Percentiles rank a stretch among this genome's conserved stretches.
Evolutionary conservation across 179 eudicot species (phyloP).

Genomic region (Heliamphora pulchella): DNA sequence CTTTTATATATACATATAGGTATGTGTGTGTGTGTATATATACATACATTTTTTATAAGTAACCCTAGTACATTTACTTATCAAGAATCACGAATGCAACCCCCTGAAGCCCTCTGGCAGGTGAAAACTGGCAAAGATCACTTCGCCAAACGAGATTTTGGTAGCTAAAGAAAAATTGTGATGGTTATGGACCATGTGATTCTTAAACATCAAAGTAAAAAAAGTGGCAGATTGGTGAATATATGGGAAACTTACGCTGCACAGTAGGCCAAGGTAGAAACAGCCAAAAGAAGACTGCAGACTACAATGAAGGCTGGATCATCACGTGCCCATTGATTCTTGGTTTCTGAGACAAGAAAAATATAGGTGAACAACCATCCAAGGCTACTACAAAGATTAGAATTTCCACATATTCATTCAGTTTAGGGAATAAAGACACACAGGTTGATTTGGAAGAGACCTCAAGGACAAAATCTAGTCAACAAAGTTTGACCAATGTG

Average conservation of each 20-base stretch:
- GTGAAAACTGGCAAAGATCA: background rate
- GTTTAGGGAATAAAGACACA: background rate
- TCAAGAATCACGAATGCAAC: background rate
- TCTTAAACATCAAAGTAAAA: background rate
- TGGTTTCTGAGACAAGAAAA: constrained; percentile 64
- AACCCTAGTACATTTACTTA: background rate
- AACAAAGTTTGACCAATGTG: background rate
- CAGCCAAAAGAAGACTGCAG: constrained; percentile 75
- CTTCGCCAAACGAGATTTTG: background rate
- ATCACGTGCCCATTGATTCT: constrained; percentile 99
- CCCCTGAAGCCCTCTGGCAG: no score
- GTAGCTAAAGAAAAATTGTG: background rate
- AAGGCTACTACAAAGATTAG: background rate
- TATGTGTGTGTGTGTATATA: no score
- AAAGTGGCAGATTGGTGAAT: background rate
- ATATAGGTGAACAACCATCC: background rate
- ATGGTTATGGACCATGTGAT: background rate
- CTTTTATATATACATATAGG: no score
- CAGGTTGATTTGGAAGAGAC: background rate
- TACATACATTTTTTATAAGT: background rate
- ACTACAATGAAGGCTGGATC: constrained; percentile 98
- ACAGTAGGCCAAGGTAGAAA: constrained; percentile 81
- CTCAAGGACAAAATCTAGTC: constrained; percentile 6
- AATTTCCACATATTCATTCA: background rate
- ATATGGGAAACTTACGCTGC: constrained; percentile 68